Evolutionary conservation across 371 early-diverging fungal genomes (phyloP).

Genomic region (Mortierella sp.): DNA sequence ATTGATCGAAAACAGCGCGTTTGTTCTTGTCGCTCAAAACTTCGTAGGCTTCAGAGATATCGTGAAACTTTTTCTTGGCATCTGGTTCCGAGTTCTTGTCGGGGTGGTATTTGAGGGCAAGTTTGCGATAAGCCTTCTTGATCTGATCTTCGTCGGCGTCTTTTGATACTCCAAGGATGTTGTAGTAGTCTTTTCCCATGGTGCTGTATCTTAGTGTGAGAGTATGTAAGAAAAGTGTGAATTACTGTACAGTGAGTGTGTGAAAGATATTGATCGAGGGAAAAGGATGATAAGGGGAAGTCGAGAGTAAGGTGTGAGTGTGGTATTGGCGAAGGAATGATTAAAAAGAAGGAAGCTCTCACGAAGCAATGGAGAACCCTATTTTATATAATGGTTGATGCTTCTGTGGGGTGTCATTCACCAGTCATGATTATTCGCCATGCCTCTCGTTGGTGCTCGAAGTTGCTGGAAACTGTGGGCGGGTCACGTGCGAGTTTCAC

Average conservation of each 20-base stretch:
- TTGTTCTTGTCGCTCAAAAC: conserved; percentile 93
- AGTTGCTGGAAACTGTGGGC: conserved; percentile 10
- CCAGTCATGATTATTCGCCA: conserved; percentile 4
- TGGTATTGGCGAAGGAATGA: background rate
- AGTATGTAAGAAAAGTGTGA: background rate
- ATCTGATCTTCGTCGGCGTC: conserved; percentile 88
- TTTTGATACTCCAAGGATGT: conserved; percentile 88
- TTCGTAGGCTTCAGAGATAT: conserved; percentile 92
- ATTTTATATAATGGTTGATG: background rate
- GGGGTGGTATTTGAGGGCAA: conserved; percentile 90
- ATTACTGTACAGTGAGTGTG: background rate
- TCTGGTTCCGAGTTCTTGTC: conserved; percentile 68
- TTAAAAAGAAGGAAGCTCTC: background rate
- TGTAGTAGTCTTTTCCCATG: conserved; percentile 95
- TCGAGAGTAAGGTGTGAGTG: background rate
- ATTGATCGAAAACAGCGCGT: conserved; percentile 89
- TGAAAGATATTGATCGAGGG: conserved; percentile 3
- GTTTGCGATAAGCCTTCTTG: conserved; percentile 94
- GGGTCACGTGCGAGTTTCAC: background rate
- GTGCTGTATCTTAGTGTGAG: background rate
- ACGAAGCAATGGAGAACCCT: background rate
- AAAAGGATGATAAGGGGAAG: background rate
- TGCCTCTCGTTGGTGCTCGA: conserved; percentile 7
- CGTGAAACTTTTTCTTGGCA: conserved; percentile 85
- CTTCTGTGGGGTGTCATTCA: background rate